phyloP scores from a whole-genome alignment of 257 asterid genomes.

The Primulina eburnea region DNA sequence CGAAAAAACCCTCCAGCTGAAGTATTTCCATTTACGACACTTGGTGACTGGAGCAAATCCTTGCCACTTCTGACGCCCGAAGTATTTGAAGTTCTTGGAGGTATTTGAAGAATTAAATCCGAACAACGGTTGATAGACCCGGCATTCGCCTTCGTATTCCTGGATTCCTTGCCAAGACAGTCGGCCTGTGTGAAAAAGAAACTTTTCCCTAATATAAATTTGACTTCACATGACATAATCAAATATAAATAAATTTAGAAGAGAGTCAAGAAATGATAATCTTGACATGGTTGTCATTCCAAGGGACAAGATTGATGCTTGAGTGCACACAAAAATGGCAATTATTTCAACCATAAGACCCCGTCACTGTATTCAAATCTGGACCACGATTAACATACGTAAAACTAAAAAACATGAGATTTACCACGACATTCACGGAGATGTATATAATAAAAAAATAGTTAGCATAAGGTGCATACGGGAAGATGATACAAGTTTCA shows the following conservation, averaged over 20 bases:
- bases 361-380: background rate
- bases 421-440: no score
- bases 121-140: constrained; percentile 34
- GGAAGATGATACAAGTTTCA: no score
- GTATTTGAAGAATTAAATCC: constrained; percentile 71
- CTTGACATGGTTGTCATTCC: background rate
- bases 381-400: no score
- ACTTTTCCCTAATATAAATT: constrained; percentile 10
- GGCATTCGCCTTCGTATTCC: constrained; percentile 26
- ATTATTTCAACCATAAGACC: background rate
- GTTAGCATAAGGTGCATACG: no score
- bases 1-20: constrained; percentile 55
- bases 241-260: constrained; percentile 1
- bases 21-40: constrained; percentile 33
- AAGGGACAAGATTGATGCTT: background rate
- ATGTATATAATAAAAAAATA: no score
- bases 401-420: no score
- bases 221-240: background rate
- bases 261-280: background rate
- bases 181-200: constrained; percentile 42
- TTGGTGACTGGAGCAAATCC: constrained; percentile 35
- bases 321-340: background rate
- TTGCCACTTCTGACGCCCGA: constrained; percentile 44
- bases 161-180: constrained; percentile 27
- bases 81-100: constrained; percentile 48